These are phyloP conservation scores for Ambrosia trifida DNA, from an alignment of 129 eudicot genomes.

Conservation along the genomic window DNA sequence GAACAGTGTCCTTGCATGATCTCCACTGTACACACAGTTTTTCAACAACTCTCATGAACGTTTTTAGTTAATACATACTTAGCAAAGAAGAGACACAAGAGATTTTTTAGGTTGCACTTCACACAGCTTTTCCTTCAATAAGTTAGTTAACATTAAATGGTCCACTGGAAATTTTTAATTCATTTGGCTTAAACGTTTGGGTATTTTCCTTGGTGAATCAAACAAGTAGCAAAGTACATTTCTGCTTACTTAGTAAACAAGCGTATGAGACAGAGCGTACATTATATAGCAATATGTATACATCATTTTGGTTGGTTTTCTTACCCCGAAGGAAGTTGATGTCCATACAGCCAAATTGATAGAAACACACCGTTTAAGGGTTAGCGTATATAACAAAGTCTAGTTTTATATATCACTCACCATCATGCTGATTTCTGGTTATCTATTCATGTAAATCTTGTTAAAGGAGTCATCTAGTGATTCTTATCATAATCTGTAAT, in stretches of 20 bases:
- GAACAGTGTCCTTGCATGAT: background rate
- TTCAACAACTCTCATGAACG: background rate
- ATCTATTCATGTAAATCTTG: background rate
- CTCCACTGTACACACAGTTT: background rate
- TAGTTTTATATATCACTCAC: background rate
- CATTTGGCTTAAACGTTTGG: background rate
- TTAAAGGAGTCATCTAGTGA: background rate
- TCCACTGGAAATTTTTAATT: background rate
- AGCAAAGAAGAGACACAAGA: background rate
- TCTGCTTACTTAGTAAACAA: background rate
- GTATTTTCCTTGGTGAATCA: background rate
- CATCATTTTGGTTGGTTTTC: background rate
- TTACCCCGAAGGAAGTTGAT: background rate
- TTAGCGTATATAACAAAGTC: background rate
- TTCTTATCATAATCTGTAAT: constrained; percentile 1
- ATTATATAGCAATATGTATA: background rate
- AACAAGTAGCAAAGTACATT: background rate
- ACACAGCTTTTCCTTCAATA: background rate
- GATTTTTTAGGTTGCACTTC: background rate
- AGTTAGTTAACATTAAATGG: background rate
- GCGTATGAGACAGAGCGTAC: background rate
- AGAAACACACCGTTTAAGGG: background rate
- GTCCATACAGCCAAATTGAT: background rate
- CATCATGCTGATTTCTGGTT: background rate
- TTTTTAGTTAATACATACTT: background rate